Evolutionary conservation across 2,329 filamentous ascomycete species (phyloP).

Genomic region (Talaromyces piceae): DNA sequence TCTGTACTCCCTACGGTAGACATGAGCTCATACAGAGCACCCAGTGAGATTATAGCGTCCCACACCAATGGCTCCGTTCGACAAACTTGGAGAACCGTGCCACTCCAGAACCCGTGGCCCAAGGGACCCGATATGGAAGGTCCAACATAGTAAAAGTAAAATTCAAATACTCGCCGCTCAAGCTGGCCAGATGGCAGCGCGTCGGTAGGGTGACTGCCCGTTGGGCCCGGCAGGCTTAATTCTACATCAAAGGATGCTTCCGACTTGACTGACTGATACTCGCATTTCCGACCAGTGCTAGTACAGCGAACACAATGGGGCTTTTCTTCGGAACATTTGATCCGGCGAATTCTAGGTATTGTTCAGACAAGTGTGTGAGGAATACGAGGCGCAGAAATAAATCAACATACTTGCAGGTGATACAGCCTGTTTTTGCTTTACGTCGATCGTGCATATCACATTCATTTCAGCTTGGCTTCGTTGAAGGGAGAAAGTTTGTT

Average conservation of each 20-base stretch:
- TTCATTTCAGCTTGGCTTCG: no score
- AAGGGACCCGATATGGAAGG: slow-evolving; percentile 24
- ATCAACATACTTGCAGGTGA: slow-evolving; percentile 18
- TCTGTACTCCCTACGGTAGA: neutral
- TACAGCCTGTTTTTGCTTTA: slow-evolving; percentile 18
- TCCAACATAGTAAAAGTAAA: slow-evolving; percentile 28
- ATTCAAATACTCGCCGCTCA: slow-evolving; percentile 32
- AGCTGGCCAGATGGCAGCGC: slow-evolving; percentile 19
- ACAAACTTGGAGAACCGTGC: slow-evolving; percentile 27
- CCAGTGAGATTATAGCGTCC: slow-evolving; percentile 33
- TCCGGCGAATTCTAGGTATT: slow-evolving; percentile 19
- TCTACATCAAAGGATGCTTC: slow-evolving; percentile 3
- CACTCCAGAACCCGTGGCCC: slow-evolving; percentile 30
- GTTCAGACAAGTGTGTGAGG: neutral
- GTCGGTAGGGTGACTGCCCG: slow-evolving; percentile 8
- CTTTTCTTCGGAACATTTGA: slow-evolving; percentile 31
- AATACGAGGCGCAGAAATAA: neutral
- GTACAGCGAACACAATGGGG: slow-evolving; percentile 26
- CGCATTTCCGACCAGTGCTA: slow-evolving; percentile 25
- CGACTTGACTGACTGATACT: no score
- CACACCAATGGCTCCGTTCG: slow-evolving; percentile 30
- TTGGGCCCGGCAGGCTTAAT: slow-evolving; percentile 3
- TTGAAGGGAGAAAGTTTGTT: no score
- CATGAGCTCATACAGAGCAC: slow-evolving; percentile 25
- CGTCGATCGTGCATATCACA: no score